A percentile compares a stretch with the other conserved stretches of the same genome.
Conservation (phyloP, 2,329 filamentous ascomycete genomes). For the Tolypocladium guangdongense region DNA sequence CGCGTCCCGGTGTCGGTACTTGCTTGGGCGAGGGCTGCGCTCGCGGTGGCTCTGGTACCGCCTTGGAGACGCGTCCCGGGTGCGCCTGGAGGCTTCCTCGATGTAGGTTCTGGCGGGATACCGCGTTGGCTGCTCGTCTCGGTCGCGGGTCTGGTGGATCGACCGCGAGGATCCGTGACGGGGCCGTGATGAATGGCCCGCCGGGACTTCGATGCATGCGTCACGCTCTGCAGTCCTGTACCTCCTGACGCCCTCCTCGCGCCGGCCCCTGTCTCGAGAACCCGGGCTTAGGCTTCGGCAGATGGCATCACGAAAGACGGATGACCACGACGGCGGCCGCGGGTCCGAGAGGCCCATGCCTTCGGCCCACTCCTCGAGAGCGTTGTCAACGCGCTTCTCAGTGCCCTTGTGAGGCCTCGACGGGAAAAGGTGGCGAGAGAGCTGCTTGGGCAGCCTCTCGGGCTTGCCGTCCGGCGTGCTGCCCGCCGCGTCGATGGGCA, state of each 20-base stretch:
- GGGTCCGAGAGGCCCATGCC: conserved; percentile 5
- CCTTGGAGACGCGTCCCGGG: not conserved
- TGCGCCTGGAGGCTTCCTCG: not conserved
- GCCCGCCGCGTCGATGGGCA: conserved; percentile 50
- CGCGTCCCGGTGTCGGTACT: not conserved
- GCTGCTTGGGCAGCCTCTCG: conserved; percentile 68
- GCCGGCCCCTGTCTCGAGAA: not conserved
- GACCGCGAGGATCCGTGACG: not conserved
- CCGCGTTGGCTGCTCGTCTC: not conserved
- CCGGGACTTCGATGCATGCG: conserved; percentile 1
- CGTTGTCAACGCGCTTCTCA: conserved; percentile 48
- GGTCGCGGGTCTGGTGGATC: not conserved
- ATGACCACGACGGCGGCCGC: conserved; percentile 1
- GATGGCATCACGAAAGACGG: conserved; percentile 1
- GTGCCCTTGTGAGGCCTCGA: conserved; percentile 41
- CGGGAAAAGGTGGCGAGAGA: conserved; percentile 65
- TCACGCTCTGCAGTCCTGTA: not conserved
- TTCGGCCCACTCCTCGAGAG: conserved; percentile 36
- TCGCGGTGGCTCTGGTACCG: not conserved
- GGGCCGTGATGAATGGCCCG: not conserved
- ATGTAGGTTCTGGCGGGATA: not conserved
- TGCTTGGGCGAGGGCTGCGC: not conserved
- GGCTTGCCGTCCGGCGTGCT: conserved; percentile 51
- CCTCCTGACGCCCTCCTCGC: not conserved
- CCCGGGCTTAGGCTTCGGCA: conserved; percentile 1